These are phyloP conservation scores for Primulina tabacum DNA, from an alignment of 257 asterid genomes.

Conservation along the genomic window DNA sequence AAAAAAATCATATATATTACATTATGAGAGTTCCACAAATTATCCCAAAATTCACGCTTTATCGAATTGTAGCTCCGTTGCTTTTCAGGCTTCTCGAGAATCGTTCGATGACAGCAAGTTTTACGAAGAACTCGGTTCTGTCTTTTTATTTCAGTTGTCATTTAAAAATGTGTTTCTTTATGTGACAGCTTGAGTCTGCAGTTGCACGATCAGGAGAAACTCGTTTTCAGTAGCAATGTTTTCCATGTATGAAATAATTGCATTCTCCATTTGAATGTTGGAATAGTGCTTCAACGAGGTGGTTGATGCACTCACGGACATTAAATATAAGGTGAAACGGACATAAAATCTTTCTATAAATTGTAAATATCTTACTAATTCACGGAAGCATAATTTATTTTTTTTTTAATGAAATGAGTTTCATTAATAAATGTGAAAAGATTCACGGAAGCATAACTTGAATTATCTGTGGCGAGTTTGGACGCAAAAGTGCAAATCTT, in stretches of 20 bases:
- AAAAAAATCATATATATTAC: no score
- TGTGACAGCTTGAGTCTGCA: background rate
- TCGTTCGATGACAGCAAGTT: constrained; percentile 43
- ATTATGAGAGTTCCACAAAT: no score
- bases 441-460: background rate
- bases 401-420: no score
- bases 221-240: background rate
- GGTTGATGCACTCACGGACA: constrained; percentile 65
- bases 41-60: no score
- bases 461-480: background rate
- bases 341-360: background rate
- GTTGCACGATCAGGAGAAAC: background rate
- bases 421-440: no score
- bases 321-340: constrained; percentile 51
- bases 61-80: no score
- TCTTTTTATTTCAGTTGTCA: constrained; percentile 9
- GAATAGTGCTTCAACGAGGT: constrained; percentile 14
- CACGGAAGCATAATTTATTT: background rate
- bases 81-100: constrained; percentile 61
- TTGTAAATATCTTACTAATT: background rate
- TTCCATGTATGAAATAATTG: background rate
- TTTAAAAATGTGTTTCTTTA: background rate
- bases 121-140: constrained; percentile 64
- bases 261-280: background rate
- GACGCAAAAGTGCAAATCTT: no score